Conservation (phyloP, 148 eudicot species). For the Limonium bicolor region DNA sequence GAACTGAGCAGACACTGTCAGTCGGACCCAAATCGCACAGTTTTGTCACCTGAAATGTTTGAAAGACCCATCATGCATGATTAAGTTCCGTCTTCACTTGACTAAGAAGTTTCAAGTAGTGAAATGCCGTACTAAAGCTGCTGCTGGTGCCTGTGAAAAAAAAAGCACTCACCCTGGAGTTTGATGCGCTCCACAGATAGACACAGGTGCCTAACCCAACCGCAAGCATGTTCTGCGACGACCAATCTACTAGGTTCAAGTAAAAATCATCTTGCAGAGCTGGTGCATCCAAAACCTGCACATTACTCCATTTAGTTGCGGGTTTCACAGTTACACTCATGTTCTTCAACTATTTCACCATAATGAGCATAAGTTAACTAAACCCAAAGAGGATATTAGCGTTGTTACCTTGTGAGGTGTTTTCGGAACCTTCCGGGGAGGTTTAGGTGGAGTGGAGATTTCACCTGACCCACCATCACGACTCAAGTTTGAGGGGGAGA, state of each 20-base stretch:
- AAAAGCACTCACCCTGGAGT: slow-evolving; percentile 45
- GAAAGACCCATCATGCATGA: too few species aligned
- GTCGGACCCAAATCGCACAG: slow-evolving; percentile 85
- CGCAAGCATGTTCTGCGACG: slow-evolving; percentile 86
- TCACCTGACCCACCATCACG: slow-evolving; percentile 29
- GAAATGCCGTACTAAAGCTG: neutral
- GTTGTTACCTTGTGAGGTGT: slow-evolving; percentile 79
- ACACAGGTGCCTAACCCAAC: slow-evolving; percentile 94
- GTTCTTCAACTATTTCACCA: neutral
- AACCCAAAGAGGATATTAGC: neutral
- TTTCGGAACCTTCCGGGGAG: slow-evolving; percentile 85
- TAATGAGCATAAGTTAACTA: neutral
- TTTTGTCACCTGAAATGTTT: slow-evolving; percentile 55
- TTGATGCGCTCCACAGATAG: slow-evolving; percentile 90
- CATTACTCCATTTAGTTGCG: neutral
- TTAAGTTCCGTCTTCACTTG: too few species aligned
- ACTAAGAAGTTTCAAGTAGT: neutral
- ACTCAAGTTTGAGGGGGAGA: slow-evolving; percentile 42
- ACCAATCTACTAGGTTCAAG: slow-evolving; percentile 93
- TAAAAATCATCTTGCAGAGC: slow-evolving; percentile 94
- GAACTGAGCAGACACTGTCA: slow-evolving; percentile 83
- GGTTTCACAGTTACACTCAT: neutral
- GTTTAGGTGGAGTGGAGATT: slow-evolving; percentile 60
- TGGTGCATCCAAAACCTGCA: slow-evolving; percentile 96
- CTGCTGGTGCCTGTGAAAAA: neutral